Percentiles rank a stretch among this genome's conserved stretches.
These are phyloP conservation scores for Pterocarpus santalinus DNA, from an alignment of 306 rosid species.

Conservation along the genomic window DNA sequence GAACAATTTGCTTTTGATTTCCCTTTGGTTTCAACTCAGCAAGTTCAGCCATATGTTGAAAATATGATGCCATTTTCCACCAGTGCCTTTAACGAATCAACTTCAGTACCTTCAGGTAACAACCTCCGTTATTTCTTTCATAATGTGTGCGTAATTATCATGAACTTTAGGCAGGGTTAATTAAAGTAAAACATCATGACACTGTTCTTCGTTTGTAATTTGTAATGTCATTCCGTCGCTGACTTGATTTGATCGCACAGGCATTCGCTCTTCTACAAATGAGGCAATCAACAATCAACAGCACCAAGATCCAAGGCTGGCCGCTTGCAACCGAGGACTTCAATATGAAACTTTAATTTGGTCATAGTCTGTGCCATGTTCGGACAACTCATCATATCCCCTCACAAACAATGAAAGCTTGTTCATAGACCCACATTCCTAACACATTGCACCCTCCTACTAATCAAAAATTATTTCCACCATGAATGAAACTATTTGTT, in stretches of 20 bases:
- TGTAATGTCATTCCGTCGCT: too few relatives aligned
- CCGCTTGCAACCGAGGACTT: slow-evolving; percentile 26
- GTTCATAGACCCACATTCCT: too few relatives aligned
- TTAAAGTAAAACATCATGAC: not conserved
- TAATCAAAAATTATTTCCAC: too few relatives aligned
- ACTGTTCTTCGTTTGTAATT: not conserved
- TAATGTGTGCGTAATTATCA: not conserved
- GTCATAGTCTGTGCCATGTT: not conserved
- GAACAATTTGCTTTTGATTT: not conserved
- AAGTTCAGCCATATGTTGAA: not conserved
- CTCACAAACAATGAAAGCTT: too few relatives aligned
- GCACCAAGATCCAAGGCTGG: slow-evolving; percentile 9
- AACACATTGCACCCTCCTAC: too few relatives aligned
- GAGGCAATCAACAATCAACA: slow-evolving; percentile 18
- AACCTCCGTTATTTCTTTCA: not conserved
- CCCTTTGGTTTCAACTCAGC: not conserved
- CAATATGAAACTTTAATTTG: not conserved
- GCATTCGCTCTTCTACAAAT: not conserved
- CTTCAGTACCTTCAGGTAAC: slow-evolving; percentile 34
- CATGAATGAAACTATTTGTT: too few relatives aligned
- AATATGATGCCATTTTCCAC: not conserved
- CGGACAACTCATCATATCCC: not conserved
- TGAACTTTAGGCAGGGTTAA: not conserved
- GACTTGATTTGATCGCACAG: not conserved
- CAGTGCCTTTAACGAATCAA: not conserved